A percentile compares a stretch with the other conserved stretches of the same genome.
phyloP scores from a whole-genome alignment of 2,329 filamentous ascomycete genomes.

The Fusarium humuli region DNA sequence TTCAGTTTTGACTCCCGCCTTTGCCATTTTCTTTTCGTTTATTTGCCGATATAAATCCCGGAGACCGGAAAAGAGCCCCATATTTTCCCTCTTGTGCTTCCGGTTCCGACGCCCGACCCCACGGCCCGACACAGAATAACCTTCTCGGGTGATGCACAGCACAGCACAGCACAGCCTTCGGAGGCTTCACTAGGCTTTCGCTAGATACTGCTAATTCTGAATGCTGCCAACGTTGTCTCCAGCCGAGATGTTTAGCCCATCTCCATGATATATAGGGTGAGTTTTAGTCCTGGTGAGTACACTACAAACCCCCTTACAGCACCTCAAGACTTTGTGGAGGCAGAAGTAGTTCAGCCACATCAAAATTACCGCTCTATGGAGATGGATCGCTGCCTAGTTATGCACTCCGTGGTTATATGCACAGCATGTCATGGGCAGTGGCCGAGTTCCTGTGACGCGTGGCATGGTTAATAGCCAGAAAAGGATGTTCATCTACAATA shows the following conservation, averaged over 20 bases:
- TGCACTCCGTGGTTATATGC: neutral
- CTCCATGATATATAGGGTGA: neutral
- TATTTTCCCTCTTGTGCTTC: neutral
- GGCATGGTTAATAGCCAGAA: neutral
- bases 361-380: neutral
- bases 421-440: neutral
- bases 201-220: neutral
- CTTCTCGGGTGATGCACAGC: neutral
- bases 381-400: neutral
- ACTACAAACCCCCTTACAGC: neutral
- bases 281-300: neutral
- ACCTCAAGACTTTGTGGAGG: neutral
- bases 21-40: neutral
- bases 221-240: neutral
- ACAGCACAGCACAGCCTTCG: neutral
- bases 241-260: slow-evolving; percentile 6
- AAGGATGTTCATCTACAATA: neutral
- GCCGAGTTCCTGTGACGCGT: neutral
- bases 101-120: neutral
- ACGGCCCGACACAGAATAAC: slow-evolving; percentile 10
- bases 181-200: neutral
- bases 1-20: neutral
- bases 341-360: neutral
- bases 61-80: slow-evolving; percentile 6
- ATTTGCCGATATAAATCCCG: slow-evolving; percentile 8